Base-by-base conservation (phyloP, 1,284 basidiomycete genomes). In the Salmacisia buchloeana region DNA sequence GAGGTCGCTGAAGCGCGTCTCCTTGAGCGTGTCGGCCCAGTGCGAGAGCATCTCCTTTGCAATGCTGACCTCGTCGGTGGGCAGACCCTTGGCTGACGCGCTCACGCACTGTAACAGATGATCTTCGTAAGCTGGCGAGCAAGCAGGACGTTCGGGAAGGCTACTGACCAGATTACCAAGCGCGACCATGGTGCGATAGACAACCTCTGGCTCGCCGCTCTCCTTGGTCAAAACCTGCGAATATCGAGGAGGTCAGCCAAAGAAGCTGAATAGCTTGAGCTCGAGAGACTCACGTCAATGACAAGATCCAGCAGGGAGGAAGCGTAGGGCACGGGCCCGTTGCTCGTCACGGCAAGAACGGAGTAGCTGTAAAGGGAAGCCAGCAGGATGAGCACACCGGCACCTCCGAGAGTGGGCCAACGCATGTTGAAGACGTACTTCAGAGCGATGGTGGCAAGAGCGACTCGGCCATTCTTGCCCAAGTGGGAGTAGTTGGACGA, bases 161-260 rank as follows among this genome's bases (percentile, higher is more conserved):
- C n/a, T 18, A 82, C 87, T 75, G 65, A 92, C 90, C 54, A 90
- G 80, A 78, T 98, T 97, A 34, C 94, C 94, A 2, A 97, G 83
- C 0, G 89, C 93, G 15, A 96, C 89, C 6, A 91, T 81, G 1
- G 88, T 84, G 31, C 94, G 87, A 79, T 97, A 97, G 13, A 86
- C 84, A 2, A 89, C 87, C 77, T 98, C 94, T 23, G 86, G 83
- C 66, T 98, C 94, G 18, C 82, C 81, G 45, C 80, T 85, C 80
- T 94, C 68, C 29, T 63, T 43, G 6, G 13, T 61, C 57, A 72
- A 38, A 33, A 61, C 63, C 58, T 60, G 34, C 23, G 25, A 12
- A 56, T 12, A 49, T n/a, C n/a, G n/a, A n/a, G n/a, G n/a, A n/a
- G n/a, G n/a, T 33, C 54, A 10, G 27, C 38, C 18, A n/a, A 25